A percentile compares a stretch with the other conserved stretches of the same genome.
phyloP scores from a whole-genome alignment of 2,329 filamentous ascomycete species.

The Penicillium fuscoglaucum region DNA sequence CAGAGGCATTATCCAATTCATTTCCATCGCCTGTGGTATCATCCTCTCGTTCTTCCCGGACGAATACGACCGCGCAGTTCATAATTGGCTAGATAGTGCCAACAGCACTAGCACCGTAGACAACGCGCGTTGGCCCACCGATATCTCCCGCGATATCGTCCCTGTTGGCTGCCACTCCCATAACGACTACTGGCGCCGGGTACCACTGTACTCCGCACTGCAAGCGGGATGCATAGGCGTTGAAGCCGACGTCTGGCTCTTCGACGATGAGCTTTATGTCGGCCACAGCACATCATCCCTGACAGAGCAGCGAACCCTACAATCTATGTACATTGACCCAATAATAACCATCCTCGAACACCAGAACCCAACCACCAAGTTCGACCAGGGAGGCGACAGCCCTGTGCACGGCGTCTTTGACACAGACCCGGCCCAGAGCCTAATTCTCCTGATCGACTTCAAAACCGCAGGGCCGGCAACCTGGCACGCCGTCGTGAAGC shows the following conservation, averaged over 20 bases:
- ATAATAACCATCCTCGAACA: constrained; percentile 51
- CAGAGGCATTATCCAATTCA: constrained; percentile 45
- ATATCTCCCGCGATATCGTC: constrained; percentile 52
- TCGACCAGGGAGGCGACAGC: constrained; percentile 32
- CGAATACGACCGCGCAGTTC: constrained; percentile 40
- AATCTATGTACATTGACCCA: constrained; percentile 55
- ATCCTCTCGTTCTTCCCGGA: constrained; percentile 45
- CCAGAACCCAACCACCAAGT: constrained; percentile 48
- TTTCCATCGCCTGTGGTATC: constrained; percentile 41
- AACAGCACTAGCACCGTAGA: constrained; percentile 42
- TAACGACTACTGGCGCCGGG: constrained; percentile 59
- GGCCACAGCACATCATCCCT: constrained; percentile 54
- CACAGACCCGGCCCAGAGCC: constrained; percentile 48
- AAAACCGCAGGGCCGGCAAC: constrained; percentile 43
- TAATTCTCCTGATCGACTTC: constrained; percentile 57
- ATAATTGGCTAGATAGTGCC: constrained; percentile 42
- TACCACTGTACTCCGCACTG: constrained; percentile 58
- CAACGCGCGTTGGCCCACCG: constrained; percentile 46
- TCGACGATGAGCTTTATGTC: constrained; percentile 55
- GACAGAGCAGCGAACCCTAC: constrained; percentile 50
- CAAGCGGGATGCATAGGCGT: constrained; percentile 56
- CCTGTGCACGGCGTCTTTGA: constrained; percentile 53
- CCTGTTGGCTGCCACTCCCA: constrained; percentile 58
- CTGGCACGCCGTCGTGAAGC: constrained; percentile 41
- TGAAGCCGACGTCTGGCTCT: constrained; percentile 60